Evolutionary conservation across 495 filamentous ascomycete species (phyloP).

Genomic region (Hyaloscypha finlandica): DNA sequence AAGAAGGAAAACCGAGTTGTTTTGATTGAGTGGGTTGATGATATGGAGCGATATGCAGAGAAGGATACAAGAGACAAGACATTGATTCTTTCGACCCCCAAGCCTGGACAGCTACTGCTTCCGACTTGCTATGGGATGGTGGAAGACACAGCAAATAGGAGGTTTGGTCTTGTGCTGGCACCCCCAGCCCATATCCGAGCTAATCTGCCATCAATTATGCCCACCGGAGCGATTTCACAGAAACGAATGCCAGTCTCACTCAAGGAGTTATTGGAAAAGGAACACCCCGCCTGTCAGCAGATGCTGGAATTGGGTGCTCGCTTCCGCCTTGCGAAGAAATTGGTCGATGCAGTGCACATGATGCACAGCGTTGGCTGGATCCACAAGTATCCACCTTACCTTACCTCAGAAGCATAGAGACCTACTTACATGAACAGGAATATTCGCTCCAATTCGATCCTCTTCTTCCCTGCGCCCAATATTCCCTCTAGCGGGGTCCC

Average conservation of each 20-base stretch:
- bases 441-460: constrained; percentile 32
- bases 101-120: constrained; percentile 29
- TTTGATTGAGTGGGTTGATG: constrained; percentile 31
- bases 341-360: constrained; percentile 30
- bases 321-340: constrained; percentile 30
- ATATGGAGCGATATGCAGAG: constrained; percentile 22
- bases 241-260: constrained; percentile 32
- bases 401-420: not conserved
- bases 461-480: constrained; percentile 31
- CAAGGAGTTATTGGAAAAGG: constrained; percentile 24
- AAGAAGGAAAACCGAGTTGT: constrained; percentile 32
- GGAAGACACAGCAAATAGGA: constrained; percentile 25
- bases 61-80: constrained; percentile 27
- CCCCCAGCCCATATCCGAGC: constrained; percentile 33
- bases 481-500: constrained; percentile 23
- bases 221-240: constrained; percentile 30
- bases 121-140: constrained; percentile 35
- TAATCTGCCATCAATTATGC: constrained; percentile 27
- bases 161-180: constrained; percentile 30
- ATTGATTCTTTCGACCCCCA: constrained; percentile 29
- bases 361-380: constrained; percentile 33
- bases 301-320: constrained; percentile 29
- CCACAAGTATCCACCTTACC: constrained; percentile 17
- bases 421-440: constrained; percentile 16
- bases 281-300: constrained; percentile 26